Evolutionary conservation across 1,284 basidiomycete genomes (phyloP), one percentile per base, ranked within the genome.

Genomic region (Cryptococcus sp.): DNA sequence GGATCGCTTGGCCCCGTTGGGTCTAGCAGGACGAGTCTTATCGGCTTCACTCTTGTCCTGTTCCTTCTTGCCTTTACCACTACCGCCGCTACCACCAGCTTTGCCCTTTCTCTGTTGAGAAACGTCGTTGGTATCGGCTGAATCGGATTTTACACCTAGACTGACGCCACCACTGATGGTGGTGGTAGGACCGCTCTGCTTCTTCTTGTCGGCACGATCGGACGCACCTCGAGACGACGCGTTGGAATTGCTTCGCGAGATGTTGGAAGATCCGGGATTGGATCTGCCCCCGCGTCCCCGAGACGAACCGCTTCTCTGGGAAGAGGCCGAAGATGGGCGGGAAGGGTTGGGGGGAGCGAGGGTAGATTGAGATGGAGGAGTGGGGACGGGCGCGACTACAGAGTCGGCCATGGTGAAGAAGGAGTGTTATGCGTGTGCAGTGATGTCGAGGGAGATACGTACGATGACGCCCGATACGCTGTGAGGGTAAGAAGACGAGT

Each of bases 161-260:
- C 64, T 69, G 8, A 65, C 69, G 6, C 73, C 75, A 16, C 72
- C 73, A 45, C 69, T 71, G 41, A 77, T 71, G 6, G 73, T 75
- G 16, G 70, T 74, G 6, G 73, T 75, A 30, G 67, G 66, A 39
- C 68, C 67, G 35, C 61, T 64, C 48, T 63, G 69, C 57, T 64
- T 67, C 55, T 63, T 60, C 54, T 55, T 63, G 47, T 62, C 66
- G 19, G 54, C 52, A 25, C 47, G 46, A 13, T 61, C 59, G 23
- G 59, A 61, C 25, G 40, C 35, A 22, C 50, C 60, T 19, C 55
- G 52, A 23, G 57, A 58, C 5, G 68, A 69, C 45, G 71, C 68
- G 55, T 70, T 62, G 4, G 72, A 74, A 51, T 66, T 70, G 50
- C 60, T 67, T 35, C 72, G 60, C 3, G 73, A 75, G 16, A 67